phyloP scores from a whole-genome alignment of 257 asterid species.

The Oldenlandia corymbosa region DNA sequence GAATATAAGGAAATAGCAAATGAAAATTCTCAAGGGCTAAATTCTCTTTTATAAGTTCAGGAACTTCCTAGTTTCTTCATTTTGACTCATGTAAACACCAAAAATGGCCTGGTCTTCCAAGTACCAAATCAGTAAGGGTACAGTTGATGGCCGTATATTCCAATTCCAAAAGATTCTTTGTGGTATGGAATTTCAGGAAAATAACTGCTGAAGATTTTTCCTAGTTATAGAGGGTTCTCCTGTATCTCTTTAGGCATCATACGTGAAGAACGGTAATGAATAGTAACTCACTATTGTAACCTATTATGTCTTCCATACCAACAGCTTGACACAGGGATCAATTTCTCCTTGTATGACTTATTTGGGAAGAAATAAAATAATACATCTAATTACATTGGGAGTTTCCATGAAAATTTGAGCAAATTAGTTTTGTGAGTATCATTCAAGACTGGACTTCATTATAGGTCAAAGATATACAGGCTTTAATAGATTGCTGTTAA shows the following conservation, averaged over 20 bases:
- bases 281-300: neutral
- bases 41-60: neutral
- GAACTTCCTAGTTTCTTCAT: conserved; percentile 1
- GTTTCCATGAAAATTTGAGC: neutral
- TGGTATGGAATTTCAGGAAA: neutral
- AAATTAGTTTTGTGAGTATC: neutral
- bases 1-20: neutral
- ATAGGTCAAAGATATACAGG: too few species aligned
- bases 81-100: neutral
- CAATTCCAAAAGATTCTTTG: neutral
- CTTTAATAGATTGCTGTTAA: neutral
- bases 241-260: neutral
- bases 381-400: neutral
- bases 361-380: neutral
- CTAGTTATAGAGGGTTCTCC: neutral
- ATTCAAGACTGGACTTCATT: too few species aligned
- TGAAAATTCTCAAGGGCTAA: neutral
- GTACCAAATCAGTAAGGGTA: neutral
- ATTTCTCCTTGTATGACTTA: neutral
- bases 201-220: neutral
- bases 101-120: neutral
- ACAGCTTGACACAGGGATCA: neutral
- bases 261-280: neutral
- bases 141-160: neutral
- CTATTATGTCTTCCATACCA: neutral